phyloP scores from a whole-genome alignment of 257 asterid genomes.

The Dorcoceras hygrometricum region DNA sequence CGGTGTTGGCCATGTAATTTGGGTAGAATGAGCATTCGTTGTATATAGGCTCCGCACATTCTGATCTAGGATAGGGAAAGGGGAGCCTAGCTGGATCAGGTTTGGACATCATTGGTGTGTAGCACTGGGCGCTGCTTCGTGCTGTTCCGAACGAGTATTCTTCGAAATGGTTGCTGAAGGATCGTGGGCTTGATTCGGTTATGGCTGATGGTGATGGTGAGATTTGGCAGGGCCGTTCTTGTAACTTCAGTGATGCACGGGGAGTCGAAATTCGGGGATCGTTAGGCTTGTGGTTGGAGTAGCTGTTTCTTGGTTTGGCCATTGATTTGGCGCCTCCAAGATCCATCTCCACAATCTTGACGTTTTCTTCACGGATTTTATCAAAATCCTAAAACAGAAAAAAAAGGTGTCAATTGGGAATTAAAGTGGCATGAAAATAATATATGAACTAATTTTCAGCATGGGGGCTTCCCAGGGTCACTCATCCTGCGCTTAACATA shows the following conservation, averaged over 20 bases:
- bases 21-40: slow-evolving; percentile 67
- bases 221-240: slow-evolving; percentile 43
- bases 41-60: slow-evolving; percentile 61
- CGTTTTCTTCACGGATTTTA: slow-evolving; percentile 58
- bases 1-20: slow-evolving; percentile 86
- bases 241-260: slow-evolving; percentile 32
- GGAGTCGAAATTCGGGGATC: slow-evolving; percentile 41
- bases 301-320: slow-evolving; percentile 59
- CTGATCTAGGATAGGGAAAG: slow-evolving; percentile 51
- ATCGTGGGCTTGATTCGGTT: slow-evolving; percentile 67
- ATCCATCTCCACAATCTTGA: slow-evolving; percentile 95
- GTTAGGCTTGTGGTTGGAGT: slow-evolving; percentile 48
- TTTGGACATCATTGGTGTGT: slow-evolving; percentile 47
- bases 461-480: too few species aligned
- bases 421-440: background rate
- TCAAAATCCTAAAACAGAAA: slow-evolving; percentile 47
- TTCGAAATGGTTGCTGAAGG: slow-evolving; percentile 68
- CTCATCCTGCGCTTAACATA: too few species aligned
- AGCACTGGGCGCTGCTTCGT: slow-evolving; percentile 82
- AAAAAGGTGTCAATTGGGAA: background rate
- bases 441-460: too few species aligned
- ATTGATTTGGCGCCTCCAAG: slow-evolving; percentile 55
- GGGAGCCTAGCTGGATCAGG: slow-evolving; percentile 46
- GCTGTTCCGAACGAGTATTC: slow-evolving; percentile 58
- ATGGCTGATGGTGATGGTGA: slow-evolving; percentile 67